Conservation (phyloP, 768 basidiomycete genomes). For the Paxillus involutus region DNA sequence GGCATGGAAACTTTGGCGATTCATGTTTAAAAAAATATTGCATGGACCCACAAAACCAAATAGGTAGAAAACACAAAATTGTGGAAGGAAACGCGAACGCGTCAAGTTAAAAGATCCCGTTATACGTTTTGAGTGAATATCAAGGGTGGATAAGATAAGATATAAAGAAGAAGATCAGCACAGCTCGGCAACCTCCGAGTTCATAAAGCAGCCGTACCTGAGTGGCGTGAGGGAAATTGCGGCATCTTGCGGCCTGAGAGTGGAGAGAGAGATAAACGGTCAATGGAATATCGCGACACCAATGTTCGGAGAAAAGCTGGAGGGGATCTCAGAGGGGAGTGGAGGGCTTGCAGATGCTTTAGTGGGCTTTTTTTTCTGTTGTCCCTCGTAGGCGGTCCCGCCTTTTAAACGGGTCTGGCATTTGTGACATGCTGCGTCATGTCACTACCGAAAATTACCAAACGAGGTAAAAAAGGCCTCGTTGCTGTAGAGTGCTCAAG, state of each 20-base stretch:
- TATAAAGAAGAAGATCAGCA: slow-evolving; percentile 14
- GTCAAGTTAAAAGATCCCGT: no score
- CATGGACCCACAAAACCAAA: slow-evolving; percentile 36
- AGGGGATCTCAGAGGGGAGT: background rate
- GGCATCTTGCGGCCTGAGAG: background rate
- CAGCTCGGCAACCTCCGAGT: slow-evolving; percentile 16
- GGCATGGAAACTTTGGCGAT: slow-evolving; percentile 25
- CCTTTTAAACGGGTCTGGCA: slow-evolving; percentile 25
- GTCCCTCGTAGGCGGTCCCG: slow-evolving; percentile 13
- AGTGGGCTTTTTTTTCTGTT: slow-evolving; percentile 10
- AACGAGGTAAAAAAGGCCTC: slow-evolving; percentile 14
- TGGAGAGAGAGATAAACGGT: background rate
- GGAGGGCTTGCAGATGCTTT: slow-evolving; percentile 1
- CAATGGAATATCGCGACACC: background rate
- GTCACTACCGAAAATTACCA: slow-evolving; percentile 26
- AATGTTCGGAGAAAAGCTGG: background rate
- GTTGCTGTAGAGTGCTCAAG: slow-evolving; percentile 19
- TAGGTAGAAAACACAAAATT: slow-evolving; percentile 23
- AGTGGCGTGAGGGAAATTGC: background rate
- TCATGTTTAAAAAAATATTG: slow-evolving; percentile 27
- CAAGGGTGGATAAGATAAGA: slow-evolving; percentile 23
- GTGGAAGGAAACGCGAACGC: slow-evolving; percentile 14
- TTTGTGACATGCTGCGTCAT: slow-evolving; percentile 15
- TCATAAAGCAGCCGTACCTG: background rate
- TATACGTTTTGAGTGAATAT: background rate